A percentile compares a stretch with the other conserved stretches of the same genome.
Conservation (phyloP, 768 basidiomycete genomes). For the Mycena leptocephala region DNA sequence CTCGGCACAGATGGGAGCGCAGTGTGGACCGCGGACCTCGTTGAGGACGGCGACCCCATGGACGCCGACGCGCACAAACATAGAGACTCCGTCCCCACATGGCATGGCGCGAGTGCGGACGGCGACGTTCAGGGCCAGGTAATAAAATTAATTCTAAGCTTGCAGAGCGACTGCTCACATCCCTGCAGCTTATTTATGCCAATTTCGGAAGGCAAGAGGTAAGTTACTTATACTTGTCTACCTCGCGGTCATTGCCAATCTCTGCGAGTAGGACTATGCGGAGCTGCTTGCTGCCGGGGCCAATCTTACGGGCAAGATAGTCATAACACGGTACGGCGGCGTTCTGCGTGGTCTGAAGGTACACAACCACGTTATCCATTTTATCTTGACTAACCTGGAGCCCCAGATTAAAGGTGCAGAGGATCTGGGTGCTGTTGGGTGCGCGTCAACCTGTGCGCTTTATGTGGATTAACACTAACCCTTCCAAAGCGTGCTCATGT, state of each 20-base stretch:
- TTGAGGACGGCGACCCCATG: slow-evolving; percentile 77
- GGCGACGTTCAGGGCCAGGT: slow-evolving; percentile 82
- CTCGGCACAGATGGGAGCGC: slow-evolving; percentile 68
- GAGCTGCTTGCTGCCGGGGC: slow-evolving; percentile 76
- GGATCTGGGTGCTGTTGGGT: slow-evolving; percentile 84
- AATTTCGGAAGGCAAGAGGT: slow-evolving; percentile 84
- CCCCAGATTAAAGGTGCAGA: slow-evolving; percentile 85
- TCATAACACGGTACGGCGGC: slow-evolving; percentile 83
- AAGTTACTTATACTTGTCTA: slow-evolving; percentile 8
- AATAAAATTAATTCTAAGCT: not conserved
- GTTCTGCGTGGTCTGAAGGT: slow-evolving; percentile 92
- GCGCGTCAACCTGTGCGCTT: not conserved
- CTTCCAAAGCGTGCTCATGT: slow-evolving; percentile 70
- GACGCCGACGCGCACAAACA: slow-evolving; percentile 84
- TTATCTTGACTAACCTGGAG: slow-evolving; percentile 19
- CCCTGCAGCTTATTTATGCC: slow-evolving; percentile 73
- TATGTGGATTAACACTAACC: not conserved
- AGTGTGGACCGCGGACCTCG: slow-evolving; percentile 81
- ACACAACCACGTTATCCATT: not conserved
- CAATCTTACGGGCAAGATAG: slow-evolving; percentile 84
- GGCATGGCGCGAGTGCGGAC: slow-evolving; percentile 87
- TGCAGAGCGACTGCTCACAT: not conserved
- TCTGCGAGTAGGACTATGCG: slow-evolving; percentile 56
- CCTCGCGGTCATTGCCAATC: not conserved
- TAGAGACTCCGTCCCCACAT: slow-evolving; percentile 80